Conservation (phyloP, 257 asterid genomes). For the Marsdenia floribunda region DNA sequence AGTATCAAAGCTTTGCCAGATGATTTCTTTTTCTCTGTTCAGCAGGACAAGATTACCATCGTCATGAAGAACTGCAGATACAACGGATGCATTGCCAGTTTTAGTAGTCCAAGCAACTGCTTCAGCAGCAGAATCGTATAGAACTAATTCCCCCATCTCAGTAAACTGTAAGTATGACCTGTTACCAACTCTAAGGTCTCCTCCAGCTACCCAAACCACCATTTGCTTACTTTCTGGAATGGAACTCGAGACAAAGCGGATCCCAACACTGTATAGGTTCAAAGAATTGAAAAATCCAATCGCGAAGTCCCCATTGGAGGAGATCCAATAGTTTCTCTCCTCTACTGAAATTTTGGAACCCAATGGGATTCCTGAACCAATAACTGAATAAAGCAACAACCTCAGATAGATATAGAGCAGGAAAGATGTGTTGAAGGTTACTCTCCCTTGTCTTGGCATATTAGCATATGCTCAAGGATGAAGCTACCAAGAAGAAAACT, state of each 20-base stretch:
- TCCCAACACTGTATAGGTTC: slow-evolving; percentile 28
- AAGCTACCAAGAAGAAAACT: slow-evolving; percentile 7
- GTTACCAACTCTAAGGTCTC: slow-evolving; percentile 29
- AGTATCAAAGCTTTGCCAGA: slow-evolving; percentile 39
- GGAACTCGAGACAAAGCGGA: slow-evolving; percentile 27
- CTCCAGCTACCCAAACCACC: slow-evolving; percentile 42
- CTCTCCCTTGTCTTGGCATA: slow-evolving; percentile 26
- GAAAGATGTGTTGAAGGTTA: slow-evolving; percentile 10
- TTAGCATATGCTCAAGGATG: slow-evolving; percentile 11
- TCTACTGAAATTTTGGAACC: slow-evolving; percentile 34
- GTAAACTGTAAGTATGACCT: slow-evolving; percentile 32
- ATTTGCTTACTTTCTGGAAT: slow-evolving; percentile 24
- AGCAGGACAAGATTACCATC: slow-evolving; percentile 34
- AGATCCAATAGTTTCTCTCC: slow-evolving; percentile 33
- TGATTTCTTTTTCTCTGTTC: not conserved
- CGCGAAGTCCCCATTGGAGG: slow-evolving; percentile 35
- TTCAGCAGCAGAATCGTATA: slow-evolving; percentile 32
- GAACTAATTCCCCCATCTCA: slow-evolving; percentile 25
- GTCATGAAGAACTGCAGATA: slow-evolving; percentile 14
- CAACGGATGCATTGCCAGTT: not conserved
- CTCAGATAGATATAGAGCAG: slow-evolving; percentile 17
- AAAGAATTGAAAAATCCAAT: slow-evolving; percentile 30
- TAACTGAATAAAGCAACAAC: slow-evolving; percentile 18
- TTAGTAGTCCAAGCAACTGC: slow-evolving; percentile 24
- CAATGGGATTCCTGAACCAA: slow-evolving; percentile 27